Base-by-base conservation (phyloP, 2,329 filamentous ascomycete species). In the Colletotrichum horii region DNA sequence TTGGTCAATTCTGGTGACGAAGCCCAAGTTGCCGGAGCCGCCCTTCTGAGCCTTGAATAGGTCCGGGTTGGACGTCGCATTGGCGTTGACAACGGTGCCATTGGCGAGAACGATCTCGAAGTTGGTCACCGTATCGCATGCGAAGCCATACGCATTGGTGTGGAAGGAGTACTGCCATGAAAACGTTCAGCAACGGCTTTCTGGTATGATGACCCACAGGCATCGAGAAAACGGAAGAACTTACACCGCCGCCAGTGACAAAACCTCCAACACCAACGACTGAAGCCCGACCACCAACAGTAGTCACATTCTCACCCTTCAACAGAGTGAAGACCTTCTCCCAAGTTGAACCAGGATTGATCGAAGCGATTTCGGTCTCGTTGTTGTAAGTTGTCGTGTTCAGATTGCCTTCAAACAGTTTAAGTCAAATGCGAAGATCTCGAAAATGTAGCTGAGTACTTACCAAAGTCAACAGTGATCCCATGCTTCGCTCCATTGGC, bases 11-110 rank as follows among this genome's bases (percentile, higher is more conserved):
- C 79, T 77, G 16, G 85, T 83, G 22, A 84, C 80, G 68, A 85
- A 81, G n/a, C 86, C 87, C 60, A 88, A 84, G 79, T 89, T 89
- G 58, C 83, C 85, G 6, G 83, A 83, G n/a, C 88, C 88, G 8
- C 88, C 88, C 70, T 87, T 86, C 3, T 89, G 80, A 1, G 87
- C 87, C 70, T 83, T 84, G 79, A 82, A 89, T 1, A 89, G 82
- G 52, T 88, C 86, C 0, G 79, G 14, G 67, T 89, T 83, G 9
- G 82, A 71, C 0, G 80, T 62, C 0, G 77, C 77, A 64, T 84
- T 88, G 16, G 84, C 87, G 8, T 86, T 84, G 30, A 88, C 80
- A 22, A 89, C 82, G 2, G 76, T 70, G 7, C 88, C 87, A 61
- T 83, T 79, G 0, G 83, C 83, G 1, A 88, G 83, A 4, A 89